Base-by-base conservation (phyloP, 257 asterid species). In the Scutellaria baicalensis region DNA sequence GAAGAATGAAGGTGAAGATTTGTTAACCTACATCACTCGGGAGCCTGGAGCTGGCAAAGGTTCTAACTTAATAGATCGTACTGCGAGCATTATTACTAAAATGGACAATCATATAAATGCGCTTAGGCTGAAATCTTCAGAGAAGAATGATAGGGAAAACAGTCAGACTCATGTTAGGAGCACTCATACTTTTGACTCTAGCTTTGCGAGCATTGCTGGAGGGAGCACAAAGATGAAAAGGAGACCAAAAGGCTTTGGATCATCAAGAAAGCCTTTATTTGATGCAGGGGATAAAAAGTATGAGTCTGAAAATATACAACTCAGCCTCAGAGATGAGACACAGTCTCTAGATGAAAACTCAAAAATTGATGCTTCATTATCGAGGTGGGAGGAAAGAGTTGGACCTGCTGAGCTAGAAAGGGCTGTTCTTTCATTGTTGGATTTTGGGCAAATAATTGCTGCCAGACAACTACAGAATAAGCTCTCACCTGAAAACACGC, bases 331-430 rank as follows among this genome's bases (percentile, higher is more conserved):
- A 78, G 90, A 87, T 74, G 93, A 91, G 45, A 70, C 86, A 18
- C 91, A 79, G 55, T 74, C 79, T 59, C 71, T 64, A 49, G 97
- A 87, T 78, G 97, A 88, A 62, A 86, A 84, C 79, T 65, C 76
- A 57, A 88, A 81, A 79, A 77, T 88, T 49, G 95, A 85, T 83
- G 75, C 95, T 62, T 86, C 95, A 20, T 74, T 87, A 66, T 85
- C 97, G 42, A 89, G 82, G 78, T 91, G 96, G 96, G 95, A 94
- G 84, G 99, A 94, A 84, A 82, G 96, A 79, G 94, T 93, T 77
- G 96, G 86, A 59, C 92, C 94, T 57, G 90, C 85, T 64, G 99
- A 89, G 78, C 82, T 91, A 38, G 95, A 94, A 76, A 83, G 84
- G 71, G 99, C 99, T n/a, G 90, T 94, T 79, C 96, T 94, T 73